Percentiles rank a stretch among this genome's conserved stretches.
Evolutionary conservation across 1,139 yeast species (phyloP).

Genomic region (Saccharomyces hybrid): DNA sequence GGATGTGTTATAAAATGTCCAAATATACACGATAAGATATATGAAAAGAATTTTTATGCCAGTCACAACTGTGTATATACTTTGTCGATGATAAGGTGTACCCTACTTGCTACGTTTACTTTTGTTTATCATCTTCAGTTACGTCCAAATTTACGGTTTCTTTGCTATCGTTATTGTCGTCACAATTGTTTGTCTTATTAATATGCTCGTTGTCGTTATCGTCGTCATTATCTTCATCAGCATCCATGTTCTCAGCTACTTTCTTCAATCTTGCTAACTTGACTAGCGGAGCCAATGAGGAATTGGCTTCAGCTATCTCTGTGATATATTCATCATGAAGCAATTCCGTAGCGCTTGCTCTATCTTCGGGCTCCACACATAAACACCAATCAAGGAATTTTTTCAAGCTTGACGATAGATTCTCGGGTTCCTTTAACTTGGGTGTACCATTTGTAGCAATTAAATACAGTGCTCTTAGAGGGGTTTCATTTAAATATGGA

Average conservation of each 20-base stretch:
- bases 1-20: neutral
- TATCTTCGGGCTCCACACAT: slow-evolving; percentile 74
- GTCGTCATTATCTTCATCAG: slow-evolving; percentile 20
- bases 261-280: slow-evolving; percentile 81
- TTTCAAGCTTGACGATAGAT: slow-evolving; percentile 58
- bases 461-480: slow-evolving; percentile 77
- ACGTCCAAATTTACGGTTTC: neutral
- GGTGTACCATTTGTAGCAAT: slow-evolving; percentile 98
- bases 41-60: neutral
- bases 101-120: neutral
- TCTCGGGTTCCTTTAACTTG: slow-evolving; percentile 78
- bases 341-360: slow-evolving; percentile 76
- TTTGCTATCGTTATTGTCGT: neutral
- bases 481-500: slow-evolving; percentile 92
- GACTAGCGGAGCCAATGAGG: slow-evolving; percentile 80
- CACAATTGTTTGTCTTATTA: neutral
- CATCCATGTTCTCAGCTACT: slow-evolving; percentile 46
- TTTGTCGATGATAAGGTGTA: neutral
- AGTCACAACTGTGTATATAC: neutral
- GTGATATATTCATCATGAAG: slow-evolving; percentile 62
- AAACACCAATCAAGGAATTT: slow-evolving; percentile 71
- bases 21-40: neutral
- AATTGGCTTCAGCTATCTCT: slow-evolving; percentile 60
- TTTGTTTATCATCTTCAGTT: neutral
- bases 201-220: slow-evolving; percentile 2